Percentiles rank a stretch among this genome's conserved stretches.
phyloP scores from a whole-genome alignment of 2,329 filamentous ascomycete species.

The Colletotrichum scovillei region DNA sequence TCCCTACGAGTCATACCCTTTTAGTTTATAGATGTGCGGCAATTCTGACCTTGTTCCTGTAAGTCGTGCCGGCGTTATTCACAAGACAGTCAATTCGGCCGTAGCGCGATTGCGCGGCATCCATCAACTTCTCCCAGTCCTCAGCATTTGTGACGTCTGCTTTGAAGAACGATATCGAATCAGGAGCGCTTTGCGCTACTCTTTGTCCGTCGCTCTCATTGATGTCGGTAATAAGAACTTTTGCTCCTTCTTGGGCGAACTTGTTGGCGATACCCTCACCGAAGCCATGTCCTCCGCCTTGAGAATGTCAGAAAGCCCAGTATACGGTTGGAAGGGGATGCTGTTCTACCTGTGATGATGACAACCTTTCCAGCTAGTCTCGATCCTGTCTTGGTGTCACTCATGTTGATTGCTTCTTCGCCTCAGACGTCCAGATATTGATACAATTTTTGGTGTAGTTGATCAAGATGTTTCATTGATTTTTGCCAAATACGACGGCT shows the following conservation, averaged over 20 bases:
- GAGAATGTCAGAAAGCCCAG: neutral
- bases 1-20: no score
- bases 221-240: slow-evolving; percentile 72
- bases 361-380: slow-evolving; percentile 27
- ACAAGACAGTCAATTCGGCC: slow-evolving; percentile 68
- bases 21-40: no score
- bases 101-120: slow-evolving; percentile 56
- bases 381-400: neutral
- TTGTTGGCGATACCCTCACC: slow-evolving; percentile 70
- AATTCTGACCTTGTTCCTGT: slow-evolving; percentile 60
- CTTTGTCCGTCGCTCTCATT: slow-evolving; percentile 62
- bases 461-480: neutral
- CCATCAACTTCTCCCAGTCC: slow-evolving; percentile 65
- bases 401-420: neutral
- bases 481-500: neutral
- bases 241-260: slow-evolving; percentile 69
- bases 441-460: neutral
- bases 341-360: slow-evolving; percentile 12
- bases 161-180: slow-evolving; percentile 49
- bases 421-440: neutral
- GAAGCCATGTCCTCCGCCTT: slow-evolving; percentile 58
- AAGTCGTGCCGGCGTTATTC: slow-evolving; percentile 71
- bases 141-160: slow-evolving; percentile 63
- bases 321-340: no score
- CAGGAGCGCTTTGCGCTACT: slow-evolving; percentile 48